Evolutionary conservation across 106 monocot species (phyloP), one percentile per base, ranked within the genome.

Genomic region (Posidonia australis): DNA sequence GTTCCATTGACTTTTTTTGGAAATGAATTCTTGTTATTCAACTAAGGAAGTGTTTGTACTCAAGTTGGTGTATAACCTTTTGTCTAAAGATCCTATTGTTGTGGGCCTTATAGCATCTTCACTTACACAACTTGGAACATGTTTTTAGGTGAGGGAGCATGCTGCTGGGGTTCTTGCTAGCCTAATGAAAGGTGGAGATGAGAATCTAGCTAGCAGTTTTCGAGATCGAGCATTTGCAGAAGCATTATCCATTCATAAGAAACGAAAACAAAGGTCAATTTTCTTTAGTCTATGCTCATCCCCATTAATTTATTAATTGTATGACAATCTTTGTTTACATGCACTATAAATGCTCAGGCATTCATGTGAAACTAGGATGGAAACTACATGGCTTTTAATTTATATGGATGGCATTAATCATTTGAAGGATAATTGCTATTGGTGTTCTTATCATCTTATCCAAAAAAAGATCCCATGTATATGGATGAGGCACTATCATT

Each of bases 121-220:
- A 4, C 36, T 36, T 2, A 58, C 58, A 26, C 17, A 10, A 13
- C 14, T 58, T 58, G 14, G 16, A 58, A 58, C 30, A 27, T 29
- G 3, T 28, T 10, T 58, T 27, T 67, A 60, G 66, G 66, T 74
- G 51, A 78, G 98, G 47, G 91, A 87, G 57, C 98, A 98, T 77
- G 91, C 98, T 57, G 87, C 98, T 27, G 82, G 85, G 24, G 81
- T 88, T 47, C 87, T 98, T 74, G 90, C 98, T 61, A 87, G 87
- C 64, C 78, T 98, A 72, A 74, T 88, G 77, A 98, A 88, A 69
- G 83, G 87, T 57, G 87, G 79, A 66, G 98, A 91, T 65, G 79
- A 88, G 67, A 79, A 76, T 46, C 77, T 90, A 21, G 80, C 84
- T 24, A 83, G 47, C 26, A 72, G 60, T 67, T 98, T 91, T 54